Base-by-base conservation (phyloP, 1,139 yeast genomes). In the Debaryomyces singareniensis region DNA sequence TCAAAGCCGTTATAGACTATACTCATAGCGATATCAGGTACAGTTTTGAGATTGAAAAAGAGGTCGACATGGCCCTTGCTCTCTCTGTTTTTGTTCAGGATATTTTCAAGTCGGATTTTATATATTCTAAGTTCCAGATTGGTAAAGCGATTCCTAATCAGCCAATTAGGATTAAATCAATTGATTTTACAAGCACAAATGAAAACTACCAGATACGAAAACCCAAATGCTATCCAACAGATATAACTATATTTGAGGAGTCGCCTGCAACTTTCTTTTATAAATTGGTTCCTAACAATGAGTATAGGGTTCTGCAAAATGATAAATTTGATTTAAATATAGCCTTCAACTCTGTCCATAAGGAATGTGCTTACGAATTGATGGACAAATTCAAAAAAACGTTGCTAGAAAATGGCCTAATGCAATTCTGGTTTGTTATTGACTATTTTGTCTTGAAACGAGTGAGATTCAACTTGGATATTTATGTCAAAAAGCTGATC, bases 21-120 rank as follows among this genome's bases (percentile, higher is more conserved):
- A 36, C 35, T 6, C 35, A 42, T 5, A 47, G 38, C 32, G 55
- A 45, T 5, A 47, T 45, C 16, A 32, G 22, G 2, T 56, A 37
- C 31, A 40, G 34, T n/a, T 58, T 56, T 36, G 33, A 44, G 1
- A 35, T 58, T 3, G 51, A 50, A 4, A 51, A 51, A 28, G 47
- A 43, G 5, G 43, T 79, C 5, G 78, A 78, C 35, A 67, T 76
- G 4, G 59, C 75, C 1, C 58, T 83, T 22, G 56, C 66, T 10
- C 49, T 78, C 4, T 78, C 87, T 1, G 89, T 83, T 1, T 73
- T 84, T 2, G 93, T 83, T 2, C 89, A 81, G 44, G 94, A 84
- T 49, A 75, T 78, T 10, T 82, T 82, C 56, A 72, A 71, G 35
- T 49, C 68, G 1, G 53, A 68, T 5, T 61, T 63, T 30, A 58